A percentile compares a stretch with the other conserved stretches of the same genome.
phyloP scores from a whole-genome alignment of 2,329 filamentous ascomycete genomes.

The Colletotrichum caudatum region DNA sequence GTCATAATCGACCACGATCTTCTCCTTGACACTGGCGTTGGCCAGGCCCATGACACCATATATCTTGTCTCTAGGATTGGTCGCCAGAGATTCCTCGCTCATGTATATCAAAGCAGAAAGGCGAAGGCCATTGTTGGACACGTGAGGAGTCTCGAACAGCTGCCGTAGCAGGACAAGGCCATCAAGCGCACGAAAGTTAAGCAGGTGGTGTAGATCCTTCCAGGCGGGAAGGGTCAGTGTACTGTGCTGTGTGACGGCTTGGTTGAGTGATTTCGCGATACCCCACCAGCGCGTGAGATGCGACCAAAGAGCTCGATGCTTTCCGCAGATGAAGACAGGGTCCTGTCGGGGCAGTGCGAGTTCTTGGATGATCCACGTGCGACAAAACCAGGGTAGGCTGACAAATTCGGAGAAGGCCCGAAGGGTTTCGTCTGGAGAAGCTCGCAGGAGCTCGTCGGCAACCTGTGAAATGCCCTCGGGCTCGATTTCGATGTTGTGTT shows the following conservation, averaged over 20 bases:
- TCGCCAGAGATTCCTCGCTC: neutral
- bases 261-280: neutral
- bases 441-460: neutral
- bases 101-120: neutral
- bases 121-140: neutral
- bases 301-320: neutral
- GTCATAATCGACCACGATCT: neutral
- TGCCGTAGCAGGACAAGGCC: neutral
- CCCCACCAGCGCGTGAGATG: neutral
- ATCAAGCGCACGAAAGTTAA: neutral
- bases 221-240: neutral
- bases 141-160: neutral
- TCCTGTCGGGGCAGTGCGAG: neutral
- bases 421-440: neutral
- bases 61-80: conserved; percentile 1
- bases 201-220: neutral
- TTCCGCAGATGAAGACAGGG: neutral
- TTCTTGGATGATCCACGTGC: conserved; percentile 11
- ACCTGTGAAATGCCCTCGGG: neutral
- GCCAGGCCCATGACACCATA: neutral
- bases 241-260: neutral
- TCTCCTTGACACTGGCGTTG: neutral
- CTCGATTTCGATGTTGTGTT: neutral
- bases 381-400: neutral
- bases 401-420: neutral